A percentile compares a stretch with the other conserved stretches of the same genome.
Evolutionary conservation across 2,329 filamentous ascomycete genomes (phyloP).

Genomic region (Xylaria sp.): DNA sequence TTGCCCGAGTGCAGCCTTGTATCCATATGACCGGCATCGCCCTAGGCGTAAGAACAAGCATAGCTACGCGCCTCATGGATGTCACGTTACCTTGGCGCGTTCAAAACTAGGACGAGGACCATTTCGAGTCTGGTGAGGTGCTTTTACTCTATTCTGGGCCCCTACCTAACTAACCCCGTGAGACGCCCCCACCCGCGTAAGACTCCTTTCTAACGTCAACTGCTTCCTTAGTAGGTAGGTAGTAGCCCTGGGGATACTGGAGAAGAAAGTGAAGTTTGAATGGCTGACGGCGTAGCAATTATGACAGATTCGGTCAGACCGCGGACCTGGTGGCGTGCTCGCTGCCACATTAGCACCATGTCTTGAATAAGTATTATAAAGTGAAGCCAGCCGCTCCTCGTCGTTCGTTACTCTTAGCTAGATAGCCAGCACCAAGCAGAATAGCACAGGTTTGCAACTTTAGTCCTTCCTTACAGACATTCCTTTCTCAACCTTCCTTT

Average conservation of each 20-base stretch:
- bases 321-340: neutral
- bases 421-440: conserved; percentile 12
- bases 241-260: neutral
- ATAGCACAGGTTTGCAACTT: conserved; percentile 17
- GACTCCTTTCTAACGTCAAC: conserved; percentile 7
- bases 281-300: neutral
- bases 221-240: conserved; percentile 7
- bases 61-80: neutral
- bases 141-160: neutral
- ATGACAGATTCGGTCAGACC: conserved; percentile 3
- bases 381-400: conserved; percentile 8
- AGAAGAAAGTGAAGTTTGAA: conserved; percentile 17
- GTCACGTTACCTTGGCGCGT: conserved; percentile 24
- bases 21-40: neutral
- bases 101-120: neutral
- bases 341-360: neutral
- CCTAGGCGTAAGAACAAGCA: neutral
- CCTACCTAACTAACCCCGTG: neutral
- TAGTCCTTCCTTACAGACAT: conserved; percentile 19
- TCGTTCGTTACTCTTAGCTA: conserved; percentile 9
- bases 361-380: conserved; percentile 22
- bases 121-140: neutral
- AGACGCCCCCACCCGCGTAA: conserved; percentile 2
- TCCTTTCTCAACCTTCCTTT: conserved; percentile 18
- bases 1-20: conserved; percentile 7